Evolutionary conservation across 1,284 basidiomycete genomes (phyloP).

Genomic region (Ceratobasidium theobromae): DNA sequence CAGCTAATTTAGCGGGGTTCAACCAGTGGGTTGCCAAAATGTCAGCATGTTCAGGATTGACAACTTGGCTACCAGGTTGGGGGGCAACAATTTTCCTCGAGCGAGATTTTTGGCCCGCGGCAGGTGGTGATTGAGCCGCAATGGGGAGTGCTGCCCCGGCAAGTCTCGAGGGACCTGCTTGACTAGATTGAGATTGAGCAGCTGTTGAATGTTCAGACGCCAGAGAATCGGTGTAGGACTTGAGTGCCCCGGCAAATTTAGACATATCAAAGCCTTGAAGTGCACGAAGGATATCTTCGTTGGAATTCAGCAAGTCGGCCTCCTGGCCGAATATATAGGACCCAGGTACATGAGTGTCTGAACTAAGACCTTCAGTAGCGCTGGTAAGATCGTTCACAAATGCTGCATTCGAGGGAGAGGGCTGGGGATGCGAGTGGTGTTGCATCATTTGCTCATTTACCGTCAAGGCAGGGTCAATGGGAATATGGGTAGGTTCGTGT

Average conservation of each 20-base stretch:
- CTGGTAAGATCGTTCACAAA: not conserved
- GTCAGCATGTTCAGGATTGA: slow-evolving; percentile 45
- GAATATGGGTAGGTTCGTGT: not conserved
- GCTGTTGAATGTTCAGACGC: slow-evolving; percentile 47
- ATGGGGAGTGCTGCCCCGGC: not conserved
- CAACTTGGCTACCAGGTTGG: slow-evolving; percentile 7
- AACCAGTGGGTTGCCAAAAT: slow-evolving; percentile 73
- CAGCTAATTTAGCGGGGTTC: slow-evolving; percentile 62
- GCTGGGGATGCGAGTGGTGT: not conserved
- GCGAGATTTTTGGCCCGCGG: not conserved
- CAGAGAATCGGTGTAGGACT: slow-evolving; percentile 60
- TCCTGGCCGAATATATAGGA: slow-evolving; percentile 19
- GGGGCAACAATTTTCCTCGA: slow-evolving; percentile 7
- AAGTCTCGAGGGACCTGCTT: slow-evolving; percentile 33
- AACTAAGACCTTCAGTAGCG: not conserved
- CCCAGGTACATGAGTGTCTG: not conserved
- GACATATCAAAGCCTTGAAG: slow-evolving; percentile 66
- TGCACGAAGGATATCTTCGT: slow-evolving; percentile 68
- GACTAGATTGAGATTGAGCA: slow-evolving; percentile 37
- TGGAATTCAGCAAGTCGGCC: slow-evolving; percentile 43
- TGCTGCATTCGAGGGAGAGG: not conserved
- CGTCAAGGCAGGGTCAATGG: slow-evolving; percentile 26
- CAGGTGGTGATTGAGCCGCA: not conserved
- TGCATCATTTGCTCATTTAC: slow-evolving; percentile 6
- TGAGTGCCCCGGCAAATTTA: slow-evolving; percentile 65